Evolutionary conservation across 1,284 basidiomycete genomes (phyloP), one percentile per base, ranked within the genome.

Genomic region (Cutaneotrichosporon sp.): DNA sequence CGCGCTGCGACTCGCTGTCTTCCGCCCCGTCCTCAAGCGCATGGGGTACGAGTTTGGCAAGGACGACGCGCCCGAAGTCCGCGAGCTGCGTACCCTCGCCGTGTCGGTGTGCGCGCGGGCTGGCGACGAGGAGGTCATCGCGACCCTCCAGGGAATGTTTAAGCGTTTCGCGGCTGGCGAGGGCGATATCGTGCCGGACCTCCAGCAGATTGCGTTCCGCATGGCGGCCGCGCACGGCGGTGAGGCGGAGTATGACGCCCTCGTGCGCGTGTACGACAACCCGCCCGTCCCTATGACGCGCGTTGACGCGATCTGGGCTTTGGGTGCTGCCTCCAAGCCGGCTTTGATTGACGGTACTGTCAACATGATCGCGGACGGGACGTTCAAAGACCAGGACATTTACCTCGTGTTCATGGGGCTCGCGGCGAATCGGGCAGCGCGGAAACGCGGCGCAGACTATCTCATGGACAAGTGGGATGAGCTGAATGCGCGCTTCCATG

Each of bases 11-110:
- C 75, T 79, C 62, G 84, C 86, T 58, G 77, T 96, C 33, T 90
- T 90, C 75, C 79, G 79, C 42, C 93, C 92, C 6, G 72, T 93
- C 31, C 87, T 90, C 29, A 77, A 87, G 48, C 80, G 79, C 62
- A 80, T 96, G 46, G 90, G 91, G 11, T 94, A 86, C 67, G 85
- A 89, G 43, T 88, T 86, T 69, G 72, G 76, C 4, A 77, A 80
- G 12, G 75, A 77, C 31, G 93, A 98, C 58, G 78, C 83, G n/a
- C 78, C 83, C 20, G 89, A 90, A 59, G 79, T 79, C 35, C 81
- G 83, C 37, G 82, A 88, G 66, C 77, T 97, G 48, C 83, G 94
- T 34, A 87, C 88, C 9, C 78, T 82, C 17, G 88, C 87, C 1
- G 84, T 97, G 57, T 77, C 75, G 10, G 79, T 83, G 26, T 83